Evolutionary conservation across 768 basidiomycete species (phyloP).

Genomic region (Sutorius australiensis): DNA sequence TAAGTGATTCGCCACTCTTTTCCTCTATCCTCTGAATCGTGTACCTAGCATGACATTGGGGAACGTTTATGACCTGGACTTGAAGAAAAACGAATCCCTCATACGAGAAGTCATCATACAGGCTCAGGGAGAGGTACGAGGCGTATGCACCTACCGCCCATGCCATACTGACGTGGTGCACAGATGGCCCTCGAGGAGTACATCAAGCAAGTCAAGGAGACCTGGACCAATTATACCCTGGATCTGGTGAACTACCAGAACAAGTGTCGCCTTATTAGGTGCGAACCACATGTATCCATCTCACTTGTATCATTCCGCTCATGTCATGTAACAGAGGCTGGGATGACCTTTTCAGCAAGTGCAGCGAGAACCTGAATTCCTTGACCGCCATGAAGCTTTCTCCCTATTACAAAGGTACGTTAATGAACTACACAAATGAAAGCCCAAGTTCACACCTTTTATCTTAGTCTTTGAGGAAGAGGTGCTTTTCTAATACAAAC

Average conservation of each 20-base stretch:
- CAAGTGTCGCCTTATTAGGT: slow-evolving; percentile 94
- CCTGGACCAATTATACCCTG: slow-evolving; percentile 92
- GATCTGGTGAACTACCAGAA: slow-evolving; percentile 99
- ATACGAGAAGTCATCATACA: slow-evolving; percentile 97
- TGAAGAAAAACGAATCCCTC: slow-evolving; percentile 84
- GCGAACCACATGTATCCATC: slow-evolving; percentile 7
- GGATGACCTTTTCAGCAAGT: slow-evolving; percentile 97
- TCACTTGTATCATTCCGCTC: background rate
- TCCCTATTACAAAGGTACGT: slow-evolving; percentile 91
- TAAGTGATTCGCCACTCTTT: slow-evolving; percentile 36
- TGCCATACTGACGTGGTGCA: slow-evolving; percentile 18
- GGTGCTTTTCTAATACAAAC: slow-evolving; percentile 34
- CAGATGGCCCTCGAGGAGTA: slow-evolving; percentile 96
- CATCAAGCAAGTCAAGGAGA: slow-evolving; percentile 94
- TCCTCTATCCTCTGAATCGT: slow-evolving; percentile 2
- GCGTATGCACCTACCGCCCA: slow-evolving; percentile 4
- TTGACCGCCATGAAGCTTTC: slow-evolving; percentile 96
- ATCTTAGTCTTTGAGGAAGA: slow-evolving; percentile 82
- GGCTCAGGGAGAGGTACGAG: slow-evolving; percentile 87
- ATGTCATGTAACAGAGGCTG: slow-evolving; percentile 60
- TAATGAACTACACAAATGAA: background rate
- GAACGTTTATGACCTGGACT: slow-evolving; percentile 93
- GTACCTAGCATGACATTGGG: slow-evolving; percentile 83
- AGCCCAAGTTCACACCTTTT: slow-evolving; percentile 2
- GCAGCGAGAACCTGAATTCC: slow-evolving; percentile 95